Conservation (phyloP, 495 filamentous ascomycete species). For the Penicillium taxi region DNA sequence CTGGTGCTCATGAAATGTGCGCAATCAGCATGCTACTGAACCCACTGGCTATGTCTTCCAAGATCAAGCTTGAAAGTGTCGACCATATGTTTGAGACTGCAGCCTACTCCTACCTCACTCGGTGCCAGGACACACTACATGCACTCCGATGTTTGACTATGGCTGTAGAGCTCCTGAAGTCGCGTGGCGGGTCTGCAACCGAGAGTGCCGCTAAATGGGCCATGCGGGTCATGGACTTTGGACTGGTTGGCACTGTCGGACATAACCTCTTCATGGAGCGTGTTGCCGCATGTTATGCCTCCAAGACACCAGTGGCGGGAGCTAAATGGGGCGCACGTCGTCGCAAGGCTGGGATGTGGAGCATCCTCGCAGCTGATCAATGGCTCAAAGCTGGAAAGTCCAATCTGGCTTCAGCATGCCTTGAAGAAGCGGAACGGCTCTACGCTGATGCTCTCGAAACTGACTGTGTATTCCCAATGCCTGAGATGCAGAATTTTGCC, state of each 20-base stretch:
- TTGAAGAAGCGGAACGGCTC: conserved; percentile 61
- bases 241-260: conserved; percentile 62
- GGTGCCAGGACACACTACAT: conserved; percentile 65
- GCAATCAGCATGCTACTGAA: conserved; percentile 73
- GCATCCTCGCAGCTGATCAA: conserved; percentile 67
- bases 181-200: conserved; percentile 66
- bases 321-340: conserved; percentile 60
- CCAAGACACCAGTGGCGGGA: conserved; percentile 55
- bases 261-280: conserved; percentile 77
- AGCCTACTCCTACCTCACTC: conserved; percentile 82
- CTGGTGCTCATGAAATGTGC: conserved; percentile 86
- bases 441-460: conserved; percentile 55
- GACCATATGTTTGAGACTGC: conserved; percentile 82
- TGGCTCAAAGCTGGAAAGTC: conserved; percentile 70
- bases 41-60: conserved; percentile 60
- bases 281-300: conserved; percentile 72
- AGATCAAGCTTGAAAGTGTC: conserved; percentile 66
- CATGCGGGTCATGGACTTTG: conserved; percentile 66
- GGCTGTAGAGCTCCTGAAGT: conserved; percentile 70
- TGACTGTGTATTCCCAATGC: conserved; percentile 49
- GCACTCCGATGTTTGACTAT: conserved; percentile 70
- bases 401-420: conserved; percentile 59
- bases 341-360: conserved; percentile 88
- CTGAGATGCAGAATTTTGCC: conserved; percentile 51
- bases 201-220: conserved; percentile 88